These are phyloP conservation scores for Centrapalus pauciflorus DNA, from an alignment of 129 eudicot genomes.

Conservation along the genomic window DNA sequence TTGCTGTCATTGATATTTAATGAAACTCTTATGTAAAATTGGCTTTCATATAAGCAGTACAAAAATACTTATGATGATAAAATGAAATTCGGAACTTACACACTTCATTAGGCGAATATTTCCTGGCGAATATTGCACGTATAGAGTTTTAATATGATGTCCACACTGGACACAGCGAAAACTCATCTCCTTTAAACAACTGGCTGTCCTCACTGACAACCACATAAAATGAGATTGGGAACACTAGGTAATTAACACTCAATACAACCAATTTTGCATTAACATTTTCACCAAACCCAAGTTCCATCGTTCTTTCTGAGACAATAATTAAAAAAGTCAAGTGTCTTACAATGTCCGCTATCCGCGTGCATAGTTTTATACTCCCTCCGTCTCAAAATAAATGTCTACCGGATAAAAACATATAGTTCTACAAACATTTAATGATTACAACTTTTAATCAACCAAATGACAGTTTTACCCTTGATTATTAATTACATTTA, in stretches of 20 bases:
- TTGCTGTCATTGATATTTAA: constrained; percentile 24
- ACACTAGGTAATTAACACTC: background rate
- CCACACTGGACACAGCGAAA: constrained; percentile 49
- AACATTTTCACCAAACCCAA: background rate
- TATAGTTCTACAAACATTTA: no score
- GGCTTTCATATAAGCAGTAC: background rate
- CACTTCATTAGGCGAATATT: constrained; percentile 63
- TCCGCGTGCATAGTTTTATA: no score
- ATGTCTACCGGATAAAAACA: no score
- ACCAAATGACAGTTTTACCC: no score
- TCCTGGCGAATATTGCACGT: constrained; percentile 61
- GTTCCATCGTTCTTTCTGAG: no score
- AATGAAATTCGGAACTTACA: constrained; percentile 18
- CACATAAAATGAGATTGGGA: background rate
- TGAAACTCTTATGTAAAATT: background rate
- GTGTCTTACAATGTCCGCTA: no score
- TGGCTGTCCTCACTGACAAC: background rate
- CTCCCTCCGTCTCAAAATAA: no score
- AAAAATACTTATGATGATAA: background rate
- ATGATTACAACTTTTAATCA: no score
- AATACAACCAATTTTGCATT: no score
- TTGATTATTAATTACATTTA: no score
- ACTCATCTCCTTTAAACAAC: background rate
- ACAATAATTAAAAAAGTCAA: no score
- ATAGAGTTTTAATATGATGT: constrained; percentile 33